Conservation (phyloP, 169 alveolate species). For the Cryptosporidium baileyi region DNA sequence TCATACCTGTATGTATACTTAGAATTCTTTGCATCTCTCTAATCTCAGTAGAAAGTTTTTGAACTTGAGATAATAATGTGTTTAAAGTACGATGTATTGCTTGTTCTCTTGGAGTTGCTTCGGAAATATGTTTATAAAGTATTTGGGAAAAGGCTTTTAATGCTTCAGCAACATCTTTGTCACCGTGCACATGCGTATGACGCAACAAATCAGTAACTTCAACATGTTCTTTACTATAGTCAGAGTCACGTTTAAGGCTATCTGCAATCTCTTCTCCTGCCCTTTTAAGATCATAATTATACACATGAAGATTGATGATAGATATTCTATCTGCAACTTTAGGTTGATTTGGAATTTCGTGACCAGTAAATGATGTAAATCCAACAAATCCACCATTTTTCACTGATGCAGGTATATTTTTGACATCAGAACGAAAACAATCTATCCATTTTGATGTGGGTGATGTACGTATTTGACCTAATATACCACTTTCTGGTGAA, state of each 20-base stretch:
- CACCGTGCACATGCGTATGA: conserved; percentile 62
- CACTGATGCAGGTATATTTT: conserved; percentile 43
- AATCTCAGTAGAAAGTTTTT: conserved; percentile 67
- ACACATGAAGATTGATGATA: conserved; percentile 38
- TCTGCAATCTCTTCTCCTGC: conserved; percentile 72
- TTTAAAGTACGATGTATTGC: conserved; percentile 72
- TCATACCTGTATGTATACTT: not conserved
- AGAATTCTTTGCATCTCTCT: conserved; percentile 71
- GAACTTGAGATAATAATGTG: conserved; percentile 68
- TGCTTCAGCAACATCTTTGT: conserved; percentile 72
- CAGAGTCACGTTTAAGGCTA: conserved; percentile 31
- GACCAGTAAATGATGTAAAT: conserved; percentile 71
- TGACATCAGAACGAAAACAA: conserved; percentile 70
- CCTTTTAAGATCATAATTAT: conserved; percentile 72
- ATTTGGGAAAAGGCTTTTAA: conserved; percentile 68
- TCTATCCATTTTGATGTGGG: conserved; percentile 73
- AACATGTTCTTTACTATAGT: not conserved
- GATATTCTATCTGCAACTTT: conserved; percentile 59
- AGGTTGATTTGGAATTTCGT: conserved; percentile 1
- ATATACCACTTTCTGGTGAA: conserved; percentile 72
- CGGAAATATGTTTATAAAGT: conserved; percentile 73
- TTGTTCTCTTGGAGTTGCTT: conserved; percentile 74
- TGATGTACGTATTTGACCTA: conserved; percentile 72
- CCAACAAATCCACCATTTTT: conserved; percentile 73
- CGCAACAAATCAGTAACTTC: conserved; percentile 69